A percentile compares a stretch with the other conserved stretches of the same genome.
Conservation (phyloP, 495 filamentous ascomycete species). For the Beverwykella pulmonaria region DNA sequence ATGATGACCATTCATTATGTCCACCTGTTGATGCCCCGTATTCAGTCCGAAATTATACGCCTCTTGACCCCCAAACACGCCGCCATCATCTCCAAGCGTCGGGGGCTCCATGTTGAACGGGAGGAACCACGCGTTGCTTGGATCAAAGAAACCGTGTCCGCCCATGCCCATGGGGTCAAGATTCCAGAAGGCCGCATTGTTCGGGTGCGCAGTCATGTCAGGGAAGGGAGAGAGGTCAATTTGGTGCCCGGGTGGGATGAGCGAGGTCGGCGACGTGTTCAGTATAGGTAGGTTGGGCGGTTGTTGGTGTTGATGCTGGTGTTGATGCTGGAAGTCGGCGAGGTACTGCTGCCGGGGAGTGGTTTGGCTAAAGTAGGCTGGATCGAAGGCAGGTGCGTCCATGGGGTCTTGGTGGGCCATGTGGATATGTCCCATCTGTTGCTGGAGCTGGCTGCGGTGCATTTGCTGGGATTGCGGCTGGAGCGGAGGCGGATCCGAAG, state of each 20-base stretch:
- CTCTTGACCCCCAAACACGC: conserved; percentile 3
- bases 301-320: conserved; percentile 24
- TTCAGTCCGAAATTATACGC: conserved; percentile 1
- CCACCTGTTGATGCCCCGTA: not conserved
- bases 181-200: conserved; percentile 30
- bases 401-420: conserved; percentile 31
- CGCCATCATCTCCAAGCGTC: conserved; percentile 57
- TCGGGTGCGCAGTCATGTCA: conserved; percentile 14
- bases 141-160: conserved; percentile 28
- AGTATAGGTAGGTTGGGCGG: conserved; percentile 29
- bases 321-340: conserved; percentile 23
- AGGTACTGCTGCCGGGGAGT: conserved; percentile 16
- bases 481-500: not conserved
- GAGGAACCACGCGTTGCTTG: conserved; percentile 87
- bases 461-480: conserved; percentile 39
- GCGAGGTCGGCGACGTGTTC: conserved; percentile 27
- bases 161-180: conserved; percentile 28
- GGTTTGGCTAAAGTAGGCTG: conserved; percentile 31
- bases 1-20: conserved; percentile 1
- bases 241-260: conserved; percentile 37
- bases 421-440: conserved; percentile 32
- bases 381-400: conserved; percentile 28
- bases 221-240: conserved; percentile 37
- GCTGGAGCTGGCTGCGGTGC: conserved; percentile 33
- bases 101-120: conserved; percentile 89